phyloP scores from a whole-genome alignment of 177 flowering plant species.

The Vitis hybrid region DNA sequence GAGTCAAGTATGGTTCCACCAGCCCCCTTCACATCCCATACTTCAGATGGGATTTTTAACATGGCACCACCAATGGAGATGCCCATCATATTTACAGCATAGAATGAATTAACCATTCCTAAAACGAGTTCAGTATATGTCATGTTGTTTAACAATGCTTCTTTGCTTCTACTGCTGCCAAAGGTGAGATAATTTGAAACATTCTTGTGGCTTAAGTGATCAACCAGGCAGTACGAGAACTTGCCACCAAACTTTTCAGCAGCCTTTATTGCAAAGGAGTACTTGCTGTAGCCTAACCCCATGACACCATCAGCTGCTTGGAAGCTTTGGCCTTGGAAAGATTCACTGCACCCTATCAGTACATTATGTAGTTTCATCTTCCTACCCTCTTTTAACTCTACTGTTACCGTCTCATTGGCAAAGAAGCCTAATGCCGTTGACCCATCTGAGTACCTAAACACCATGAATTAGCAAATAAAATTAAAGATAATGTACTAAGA shows the following conservation, averaged over 20 bases:
- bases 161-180: slow-evolving; percentile 21
- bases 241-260: slow-evolving; percentile 36
- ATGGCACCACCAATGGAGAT: slow-evolving; percentile 47
- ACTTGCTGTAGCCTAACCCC: slow-evolving; percentile 50
- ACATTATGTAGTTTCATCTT: slow-evolving; percentile 29
- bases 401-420: slow-evolving; percentile 52
- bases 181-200: slow-evolving; percentile 50
- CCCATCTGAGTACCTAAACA: slow-evolving; percentile 46
- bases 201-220: slow-evolving; percentile 56
- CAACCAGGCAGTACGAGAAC: slow-evolving; percentile 77
- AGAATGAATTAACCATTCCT: slow-evolving; percentile 32
- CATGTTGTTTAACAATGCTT: not conserved
- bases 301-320: slow-evolving; percentile 56
- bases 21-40: slow-evolving; percentile 35
- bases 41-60: slow-evolving; percentile 39
- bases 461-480: not conserved
- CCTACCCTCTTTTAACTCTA: slow-evolving; percentile 32
- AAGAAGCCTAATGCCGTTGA: slow-evolving; percentile 50
- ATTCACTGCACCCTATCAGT: slow-evolving; percentile 55
- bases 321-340: slow-evolving; percentile 28
- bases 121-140: slow-evolving; percentile 37
- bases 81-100: slow-evolving; percentile 44
- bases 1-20: slow-evolving; percentile 74
- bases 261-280: slow-evolving; percentile 42
- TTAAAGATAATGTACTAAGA: no score